Evolutionary conservation across 176 grass and related monocot genomes (phyloP).

Genomic region (Tuctoria greenei): DNA sequence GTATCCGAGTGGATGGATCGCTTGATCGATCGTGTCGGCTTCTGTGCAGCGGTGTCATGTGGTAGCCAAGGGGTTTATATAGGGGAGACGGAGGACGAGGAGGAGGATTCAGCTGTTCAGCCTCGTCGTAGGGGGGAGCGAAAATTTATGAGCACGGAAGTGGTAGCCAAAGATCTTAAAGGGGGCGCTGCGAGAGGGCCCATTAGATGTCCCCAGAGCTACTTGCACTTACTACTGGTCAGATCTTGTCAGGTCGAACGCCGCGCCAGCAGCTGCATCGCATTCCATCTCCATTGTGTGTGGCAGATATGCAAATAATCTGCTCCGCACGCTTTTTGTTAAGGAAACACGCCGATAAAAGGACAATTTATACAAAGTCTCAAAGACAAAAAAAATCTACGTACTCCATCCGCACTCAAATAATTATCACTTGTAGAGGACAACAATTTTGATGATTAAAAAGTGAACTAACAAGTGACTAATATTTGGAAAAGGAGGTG

Average conservation of each 20-base stretch:
- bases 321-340: too few relatives aligned
- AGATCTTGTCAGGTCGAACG: neutral
- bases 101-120: neutral
- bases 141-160: conserved; percentile 76
- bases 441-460: too few relatives aligned
- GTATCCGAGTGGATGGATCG: neutral
- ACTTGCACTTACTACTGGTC: conserved; percentile 45
- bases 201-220: conserved; percentile 52
- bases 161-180: conserved; percentile 80
- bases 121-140: conserved; percentile 25
- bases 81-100: conserved; percentile 10
- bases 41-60: neutral
- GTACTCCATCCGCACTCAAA: too few relatives aligned
- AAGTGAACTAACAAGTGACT: too few relatives aligned
- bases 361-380: too few relatives aligned
- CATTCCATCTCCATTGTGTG: conserved; percentile 30
- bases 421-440: too few relatives aligned
- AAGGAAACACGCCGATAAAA: too few relatives aligned
- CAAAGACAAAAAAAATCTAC: too few relatives aligned
- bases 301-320: neutral
- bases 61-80: conserved; percentile 77
- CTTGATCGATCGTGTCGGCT: neutral
- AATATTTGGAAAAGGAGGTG: too few relatives aligned
- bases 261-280: neutral
- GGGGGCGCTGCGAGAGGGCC: conserved; percentile 58